Conservation (phyloP, 805 yeast species). For the Cyberlindnera bimundalis region DNA sequence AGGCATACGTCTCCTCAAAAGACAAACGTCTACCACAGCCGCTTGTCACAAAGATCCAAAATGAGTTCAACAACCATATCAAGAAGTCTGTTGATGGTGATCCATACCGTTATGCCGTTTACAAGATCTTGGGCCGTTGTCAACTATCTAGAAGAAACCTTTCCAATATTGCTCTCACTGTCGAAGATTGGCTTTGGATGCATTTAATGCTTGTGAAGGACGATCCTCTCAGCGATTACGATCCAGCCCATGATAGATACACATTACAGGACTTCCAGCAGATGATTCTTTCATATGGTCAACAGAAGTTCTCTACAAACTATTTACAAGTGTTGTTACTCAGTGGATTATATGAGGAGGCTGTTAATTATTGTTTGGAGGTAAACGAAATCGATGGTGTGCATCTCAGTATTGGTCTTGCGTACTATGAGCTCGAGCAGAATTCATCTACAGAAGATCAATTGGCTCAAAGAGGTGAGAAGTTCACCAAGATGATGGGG, state of each 20-base stretch:
- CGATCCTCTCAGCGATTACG: slow-evolving; percentile 38
- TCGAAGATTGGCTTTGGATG: slow-evolving; percentile 97
- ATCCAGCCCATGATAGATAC: slow-evolving; percentile 66
- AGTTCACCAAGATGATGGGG: slow-evolving; percentile 67
- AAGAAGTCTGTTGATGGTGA: slow-evolving; percentile 67
- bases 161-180: slow-evolving; percentile 65
- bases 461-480: slow-evolving; percentile 33
- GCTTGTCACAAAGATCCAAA: slow-evolving; percentile 61
- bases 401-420: slow-evolving; percentile 80
- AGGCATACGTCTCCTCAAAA: slow-evolving; percentile 57
- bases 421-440: slow-evolving; percentile 66
- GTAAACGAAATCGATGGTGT: slow-evolving; percentile 81
- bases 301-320: slow-evolving; percentile 63
- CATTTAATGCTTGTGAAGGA: slow-evolving; percentile 77
- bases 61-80: slow-evolving; percentile 83
- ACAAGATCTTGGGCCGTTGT: slow-evolving; percentile 91
- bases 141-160: slow-evolving; percentile 60
- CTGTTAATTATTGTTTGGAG: slow-evolving; percentile 60
- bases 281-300: slow-evolving; percentile 67
- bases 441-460: slow-evolving; percentile 34
- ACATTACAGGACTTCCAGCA: slow-evolving; percentile 71
- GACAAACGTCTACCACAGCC: slow-evolving; percentile 60
- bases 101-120: slow-evolving; percentile 86
- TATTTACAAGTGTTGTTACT: slow-evolving; percentile 72
- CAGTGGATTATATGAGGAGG: slow-evolving; percentile 78